Conservation (phyloP, 176 grass and related monocot species). For the Pontederia paniculata region DNA sequence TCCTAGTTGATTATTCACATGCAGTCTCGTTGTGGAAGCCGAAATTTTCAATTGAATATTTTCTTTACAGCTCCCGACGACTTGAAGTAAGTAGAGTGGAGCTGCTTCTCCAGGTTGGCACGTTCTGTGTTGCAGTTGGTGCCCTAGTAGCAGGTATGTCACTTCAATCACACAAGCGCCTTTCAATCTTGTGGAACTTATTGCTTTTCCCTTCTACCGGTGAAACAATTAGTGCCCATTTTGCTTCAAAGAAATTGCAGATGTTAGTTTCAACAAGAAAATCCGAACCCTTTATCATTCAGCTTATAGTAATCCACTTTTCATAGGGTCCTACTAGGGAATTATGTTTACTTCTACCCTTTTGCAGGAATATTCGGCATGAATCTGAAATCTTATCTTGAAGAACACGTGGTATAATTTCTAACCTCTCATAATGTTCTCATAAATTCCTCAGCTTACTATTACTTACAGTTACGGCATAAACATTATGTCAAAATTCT, state of each 20-base stretch:
- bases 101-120: slow-evolving; percentile 92
- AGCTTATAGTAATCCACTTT: no score
- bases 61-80: slow-evolving; percentile 61
- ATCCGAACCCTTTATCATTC: neutral
- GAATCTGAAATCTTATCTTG: slow-evolving; percentile 85
- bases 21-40: neutral
- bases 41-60: slow-evolving; percentile 16
- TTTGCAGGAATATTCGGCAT: slow-evolving; percentile 93
- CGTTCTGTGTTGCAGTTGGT: slow-evolving; percentile 82
- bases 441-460: slow-evolving; percentile 12
- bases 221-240: no score
- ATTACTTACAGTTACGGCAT: neutral
- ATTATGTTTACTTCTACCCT: neutral
- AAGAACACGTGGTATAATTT: slow-evolving; percentile 58
- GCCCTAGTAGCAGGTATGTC: slow-evolving; percentile 80
- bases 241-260: no score
- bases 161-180: neutral
- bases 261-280: neutral
- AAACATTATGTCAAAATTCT: slow-evolving; percentile 28
- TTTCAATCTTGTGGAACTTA: neutral
- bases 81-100: slow-evolving; percentile 92
- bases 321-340: neutral
- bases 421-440: slow-evolving; percentile 5
- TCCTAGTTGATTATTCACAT: no score
- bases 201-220: neutral